These are phyloP conservation scores for Odonthalia washingtoniensis DNA, from an alignment of 31 red algal species.

Conservation along the genomic window DNA sequence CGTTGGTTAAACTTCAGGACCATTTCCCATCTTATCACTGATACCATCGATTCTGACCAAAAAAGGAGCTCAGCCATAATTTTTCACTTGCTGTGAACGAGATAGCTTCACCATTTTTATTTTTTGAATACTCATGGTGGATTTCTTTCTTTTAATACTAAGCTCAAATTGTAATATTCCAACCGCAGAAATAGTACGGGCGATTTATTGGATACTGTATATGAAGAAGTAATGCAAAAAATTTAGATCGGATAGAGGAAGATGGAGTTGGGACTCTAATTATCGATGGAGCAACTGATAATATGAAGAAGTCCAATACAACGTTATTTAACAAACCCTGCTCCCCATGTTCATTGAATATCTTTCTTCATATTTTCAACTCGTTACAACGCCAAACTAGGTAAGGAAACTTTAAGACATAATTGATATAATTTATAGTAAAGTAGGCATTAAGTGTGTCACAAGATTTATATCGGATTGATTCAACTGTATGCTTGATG, in stretches of 20 bases:
- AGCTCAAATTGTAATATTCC: background rate
- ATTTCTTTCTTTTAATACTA: background rate
- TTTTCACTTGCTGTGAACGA: constrained; percentile 36
- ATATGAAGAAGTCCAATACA: constrained; percentile 27
- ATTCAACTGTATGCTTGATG: constrained; percentile 21
- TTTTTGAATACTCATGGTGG: background rate
- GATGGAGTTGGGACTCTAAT: constrained; percentile 4
- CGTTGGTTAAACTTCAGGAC: too few relatives aligned
- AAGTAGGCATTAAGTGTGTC: background rate
- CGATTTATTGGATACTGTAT: constrained; percentile 12
- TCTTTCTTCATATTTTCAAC: constrained; percentile 16
- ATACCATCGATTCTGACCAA: too few relatives aligned
- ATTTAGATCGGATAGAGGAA: background rate
- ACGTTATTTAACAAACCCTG: constrained; percentile 17
- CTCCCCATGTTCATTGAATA: background rate
- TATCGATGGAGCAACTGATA: constrained; percentile 47
- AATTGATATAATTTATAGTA: background rate
- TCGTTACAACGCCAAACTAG: background rate
- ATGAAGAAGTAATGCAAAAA: constrained; percentile 19
- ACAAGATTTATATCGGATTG: constrained; percentile 30
- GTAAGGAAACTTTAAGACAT: background rate
- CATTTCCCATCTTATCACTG: too few relatives aligned
- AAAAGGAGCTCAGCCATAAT: background rate
- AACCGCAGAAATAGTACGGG: background rate
- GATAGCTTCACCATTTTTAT: constrained; percentile 5